These are phyloP conservation scores for Bidens hawaiensis DNA, from an alignment of 140 eudicot genomes.

Conservation along the genomic window DNA sequence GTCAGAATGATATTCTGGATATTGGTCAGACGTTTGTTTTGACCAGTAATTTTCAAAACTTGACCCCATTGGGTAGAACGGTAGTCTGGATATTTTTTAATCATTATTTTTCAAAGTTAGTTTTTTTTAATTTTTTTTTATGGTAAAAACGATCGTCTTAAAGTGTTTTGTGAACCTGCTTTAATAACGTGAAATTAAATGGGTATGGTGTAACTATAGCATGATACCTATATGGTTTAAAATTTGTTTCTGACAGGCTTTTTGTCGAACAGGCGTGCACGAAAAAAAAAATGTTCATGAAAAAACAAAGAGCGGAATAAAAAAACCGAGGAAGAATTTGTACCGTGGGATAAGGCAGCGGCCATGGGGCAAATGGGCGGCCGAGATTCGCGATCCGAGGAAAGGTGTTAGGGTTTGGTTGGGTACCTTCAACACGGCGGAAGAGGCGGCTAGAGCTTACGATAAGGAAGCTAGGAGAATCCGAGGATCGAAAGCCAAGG, in stretches of 20 bases:
- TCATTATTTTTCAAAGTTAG: too few relatives aligned
- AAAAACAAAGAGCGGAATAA: constrained; percentile 22
- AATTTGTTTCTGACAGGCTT: neutral
- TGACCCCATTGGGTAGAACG: too few relatives aligned
- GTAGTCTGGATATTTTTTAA: too few relatives aligned
- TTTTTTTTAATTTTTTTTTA: too few relatives aligned
- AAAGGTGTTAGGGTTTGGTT: constrained; percentile 97
- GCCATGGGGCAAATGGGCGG: constrained; percentile 99
- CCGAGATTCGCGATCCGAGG: constrained; percentile 94
- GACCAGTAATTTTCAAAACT: too few relatives aligned
- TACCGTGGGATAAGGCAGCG: constrained; percentile 94
- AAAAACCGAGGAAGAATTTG: constrained; percentile 69
- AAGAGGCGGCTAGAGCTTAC: constrained; percentile 94
- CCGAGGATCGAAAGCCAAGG: constrained; percentile 86
- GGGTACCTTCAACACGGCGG: constrained; percentile 88
- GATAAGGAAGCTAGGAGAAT: constrained; percentile 83
- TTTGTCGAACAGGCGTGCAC: constrained; percentile 41
- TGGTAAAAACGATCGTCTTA: too few relatives aligned
- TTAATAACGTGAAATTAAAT: too few relatives aligned
- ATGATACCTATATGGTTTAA: too few relatives aligned
- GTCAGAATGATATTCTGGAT: too few relatives aligned
- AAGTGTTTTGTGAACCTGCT: too few relatives aligned
- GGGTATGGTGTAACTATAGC: too few relatives aligned
- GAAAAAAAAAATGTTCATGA: constrained; percentile 29
- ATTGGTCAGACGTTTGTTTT: too few relatives aligned